Base-by-base conservation (phyloP, 108 stramenopile species). In the Nitzschia sp. region DNA sequence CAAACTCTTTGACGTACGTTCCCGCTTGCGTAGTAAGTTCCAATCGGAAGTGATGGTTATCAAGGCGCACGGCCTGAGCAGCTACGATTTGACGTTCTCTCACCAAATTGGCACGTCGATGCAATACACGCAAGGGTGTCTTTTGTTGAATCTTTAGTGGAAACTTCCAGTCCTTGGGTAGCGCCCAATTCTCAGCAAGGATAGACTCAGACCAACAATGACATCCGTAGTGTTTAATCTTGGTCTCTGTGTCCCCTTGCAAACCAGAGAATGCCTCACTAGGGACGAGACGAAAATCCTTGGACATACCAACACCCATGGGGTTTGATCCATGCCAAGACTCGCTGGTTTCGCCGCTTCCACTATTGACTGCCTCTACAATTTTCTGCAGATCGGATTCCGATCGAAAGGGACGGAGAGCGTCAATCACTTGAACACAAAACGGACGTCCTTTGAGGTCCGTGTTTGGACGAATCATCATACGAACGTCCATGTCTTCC, bases 401-500 rank as follows among this genome's bases (percentile, higher is more conserved):
- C 8, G 85, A 69, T 66, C 21, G 11, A 14, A 68, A 43, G 11
- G 75, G 64, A 40, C 61, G 62, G 42, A 80, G 69, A 7, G 91
- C 84, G 68, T 94, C 93, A 67, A 84, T 71, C 37, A 94, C 57
- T 71, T 94, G 85, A 50, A 84, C 86, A 56, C 83, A 83, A 81
- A 94, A 94, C 8, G 89, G 89, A 44, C 93, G 41, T 24, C 93
- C 93, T 21, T 72, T 75, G 57, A 42, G 80, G 34, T 72, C 58
- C 6, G 29, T 53, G 41, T 63, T 67, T 11, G 75, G 77, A 22
- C 86, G 84, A 9, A 91, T 41, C 12, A 92, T 51, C 90, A 92
- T 93, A n/a, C 91, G 68, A 11, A 96, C 95, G 69, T 96, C 91
- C 79, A 93, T 85, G 64, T 96, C 95, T 65, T 96, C 95, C 48